Evolutionary conservation across 306 rosid genomes (phyloP).

Genomic region (Hylodesmum podocarpum): DNA sequence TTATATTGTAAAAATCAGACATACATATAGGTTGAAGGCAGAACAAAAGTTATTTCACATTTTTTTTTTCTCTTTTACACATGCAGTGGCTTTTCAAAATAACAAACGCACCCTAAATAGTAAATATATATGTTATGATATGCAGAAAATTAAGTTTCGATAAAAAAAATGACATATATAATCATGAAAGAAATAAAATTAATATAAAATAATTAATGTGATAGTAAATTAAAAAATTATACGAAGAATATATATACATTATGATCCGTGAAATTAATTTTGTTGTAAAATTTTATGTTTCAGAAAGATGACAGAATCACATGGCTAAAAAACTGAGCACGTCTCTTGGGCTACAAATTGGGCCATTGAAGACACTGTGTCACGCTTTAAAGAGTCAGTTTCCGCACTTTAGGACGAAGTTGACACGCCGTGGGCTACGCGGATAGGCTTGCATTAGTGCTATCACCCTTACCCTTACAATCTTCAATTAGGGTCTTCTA

Average conservation of each 20-base stretch:
- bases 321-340: neutral
- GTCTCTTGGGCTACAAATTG: slow-evolving; percentile 15
- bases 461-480: neutral
- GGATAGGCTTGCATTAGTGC: neutral
- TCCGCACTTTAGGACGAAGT: slow-evolving; percentile 28
- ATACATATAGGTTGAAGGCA: neutral
- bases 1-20: too few relatives aligned
- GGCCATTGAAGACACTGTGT: slow-evolving; percentile 6
- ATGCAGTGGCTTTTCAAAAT: neutral
- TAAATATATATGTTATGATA: neutral
- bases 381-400: slow-evolving; percentile 19
- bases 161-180: too few relatives aligned
- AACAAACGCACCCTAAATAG: neutral
- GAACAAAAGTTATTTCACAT: neutral
- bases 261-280: too few relatives aligned
- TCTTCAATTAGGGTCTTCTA: too few relatives aligned
- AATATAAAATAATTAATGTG: neutral
- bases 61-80: neutral
- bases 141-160: too few relatives aligned
- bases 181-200: neutral
- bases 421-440: slow-evolving; percentile 12
- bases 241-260: neutral
- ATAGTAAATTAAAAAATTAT: neutral
- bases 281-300: neutral
- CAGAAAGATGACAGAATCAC: neutral